Base-by-base conservation (phyloP, 2,329 filamentous ascomycete genomes). In the Colletotrichum spaethianum region DNA sequence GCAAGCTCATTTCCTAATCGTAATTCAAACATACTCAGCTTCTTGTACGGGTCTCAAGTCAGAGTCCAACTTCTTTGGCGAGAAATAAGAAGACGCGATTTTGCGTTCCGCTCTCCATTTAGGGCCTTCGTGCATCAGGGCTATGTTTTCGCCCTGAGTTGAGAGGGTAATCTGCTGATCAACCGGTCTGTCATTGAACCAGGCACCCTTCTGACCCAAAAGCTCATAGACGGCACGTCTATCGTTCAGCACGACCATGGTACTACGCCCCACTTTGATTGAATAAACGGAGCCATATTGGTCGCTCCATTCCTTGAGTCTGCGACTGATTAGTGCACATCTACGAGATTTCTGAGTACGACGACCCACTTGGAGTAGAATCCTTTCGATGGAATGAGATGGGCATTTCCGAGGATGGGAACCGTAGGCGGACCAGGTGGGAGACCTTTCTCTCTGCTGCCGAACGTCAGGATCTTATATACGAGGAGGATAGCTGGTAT, bases 71-170 rank as follows among this genome's bases (percentile, higher is more conserved):
- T 14, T 80, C 18, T 77, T 79, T 75, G 87, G 86, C 76, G 81
- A 86, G 61, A 87, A 81, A 66, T 82, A 78, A 55, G 85, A 81
- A 64, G 87, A 83, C 12, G 86, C 77, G 2, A 86, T 75, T 67
- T 83, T 85, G 18, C 87, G 80, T 18, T 83, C 81, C 4, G 74
- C 79, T 8, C 84, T 79, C 87, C 86, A 88, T 23, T 77, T 79
- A 11, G 81, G 77, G 0, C 84, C 83, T 61, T 87, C 85, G 53
- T 85, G 77, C 82, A 87, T 86, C 8, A 87, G 18, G 16, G 63
- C 56, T 14, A 33, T 46, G 7, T 71, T 71, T 20, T 71, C 68
- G 9, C 56, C 46, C 31, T 28, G 40, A 23, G 40, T 23, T 6
- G 42, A 26, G 16, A 8, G 16, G 18, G 4, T 18, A 31, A 3